A percentile compares a stretch with the other conserved stretches of the same genome.
Evolutionary conservation across 345 rosid species (phyloP).

Genomic region (Syzygium oleosum): DNA sequence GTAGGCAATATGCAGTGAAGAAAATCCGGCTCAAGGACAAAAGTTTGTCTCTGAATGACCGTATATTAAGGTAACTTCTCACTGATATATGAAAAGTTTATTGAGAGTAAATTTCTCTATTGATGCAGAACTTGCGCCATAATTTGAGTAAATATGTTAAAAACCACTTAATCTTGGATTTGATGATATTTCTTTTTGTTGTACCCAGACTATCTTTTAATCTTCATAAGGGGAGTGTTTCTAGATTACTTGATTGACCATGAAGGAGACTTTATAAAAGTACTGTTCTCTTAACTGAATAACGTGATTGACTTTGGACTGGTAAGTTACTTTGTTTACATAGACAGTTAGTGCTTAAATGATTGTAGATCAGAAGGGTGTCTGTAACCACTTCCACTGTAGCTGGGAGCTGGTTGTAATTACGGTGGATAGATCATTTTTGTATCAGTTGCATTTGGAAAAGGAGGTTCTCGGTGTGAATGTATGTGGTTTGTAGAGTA

Average conservation of each 20-base stretch:
- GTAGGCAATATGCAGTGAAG: constrained; percentile 96
- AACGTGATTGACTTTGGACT: background rate
- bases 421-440: background rate
- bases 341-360: background rate
- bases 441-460: background rate
- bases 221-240: background rate
- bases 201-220: background rate
- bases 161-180: background rate
- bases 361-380: background rate
- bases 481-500: background rate
- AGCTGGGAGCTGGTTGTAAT: background rate
- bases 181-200: background rate
- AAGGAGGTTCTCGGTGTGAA: background rate
- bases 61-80: constrained; percentile 60
- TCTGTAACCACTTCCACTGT: background rate
- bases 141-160: background rate
- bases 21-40: constrained; percentile 92
- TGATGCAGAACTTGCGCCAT: background rate
- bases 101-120: background rate
- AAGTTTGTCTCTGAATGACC: constrained; percentile 59
- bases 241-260: background rate
- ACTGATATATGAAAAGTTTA: background rate
- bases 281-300: background rate
- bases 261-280: background rate
- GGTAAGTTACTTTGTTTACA: background rate